phyloP scores from a whole-genome alignment of 2,329 filamentous ascomycete species.

The Penicillium sp. region DNA sequence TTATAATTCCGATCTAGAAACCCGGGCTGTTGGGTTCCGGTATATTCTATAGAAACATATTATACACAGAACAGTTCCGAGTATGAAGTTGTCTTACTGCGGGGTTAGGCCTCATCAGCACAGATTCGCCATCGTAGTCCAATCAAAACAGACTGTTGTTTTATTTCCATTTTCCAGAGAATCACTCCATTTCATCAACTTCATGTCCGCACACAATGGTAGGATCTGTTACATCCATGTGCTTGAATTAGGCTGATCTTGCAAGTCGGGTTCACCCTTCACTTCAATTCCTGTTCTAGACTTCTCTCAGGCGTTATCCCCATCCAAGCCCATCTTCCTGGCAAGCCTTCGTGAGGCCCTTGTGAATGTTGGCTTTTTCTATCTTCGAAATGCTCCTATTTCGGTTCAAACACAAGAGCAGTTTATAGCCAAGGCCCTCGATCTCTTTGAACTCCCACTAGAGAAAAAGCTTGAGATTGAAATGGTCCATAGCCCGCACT shows the following conservation, averaged over 20 bases:
- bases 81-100: not conserved
- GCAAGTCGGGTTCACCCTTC: conserved; percentile 16
- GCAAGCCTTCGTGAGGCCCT: conserved; percentile 31
- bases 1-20: conserved; percentile 4
- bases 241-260: not conserved
- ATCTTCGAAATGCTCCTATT: conserved; percentile 32
- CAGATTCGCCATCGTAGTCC: not conserved
- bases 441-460: conserved; percentile 45
- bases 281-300: conserved; percentile 34
- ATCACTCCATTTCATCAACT: not conserved
- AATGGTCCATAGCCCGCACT: conserved; percentile 42
- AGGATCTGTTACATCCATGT: not conserved
- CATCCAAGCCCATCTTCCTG: conserved; percentile 28
- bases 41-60: conserved; percentile 24
- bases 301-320: conserved; percentile 21
- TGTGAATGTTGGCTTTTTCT: conserved; percentile 39
- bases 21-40: conserved; percentile 13
- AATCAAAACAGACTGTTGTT: not conserved
- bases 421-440: conserved; percentile 40
- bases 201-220: not conserved
- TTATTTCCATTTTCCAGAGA: not conserved
- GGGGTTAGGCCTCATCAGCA: not conserved
- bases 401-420: conserved; percentile 19
- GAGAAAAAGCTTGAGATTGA: conserved; percentile 51
- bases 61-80: too few species aligned